Percentiles rank a stretch among this genome's conserved stretches.
Conservation (phyloP, 2,329 filamentous ascomycete genomes). For the Neonectria ditissima region DNA sequence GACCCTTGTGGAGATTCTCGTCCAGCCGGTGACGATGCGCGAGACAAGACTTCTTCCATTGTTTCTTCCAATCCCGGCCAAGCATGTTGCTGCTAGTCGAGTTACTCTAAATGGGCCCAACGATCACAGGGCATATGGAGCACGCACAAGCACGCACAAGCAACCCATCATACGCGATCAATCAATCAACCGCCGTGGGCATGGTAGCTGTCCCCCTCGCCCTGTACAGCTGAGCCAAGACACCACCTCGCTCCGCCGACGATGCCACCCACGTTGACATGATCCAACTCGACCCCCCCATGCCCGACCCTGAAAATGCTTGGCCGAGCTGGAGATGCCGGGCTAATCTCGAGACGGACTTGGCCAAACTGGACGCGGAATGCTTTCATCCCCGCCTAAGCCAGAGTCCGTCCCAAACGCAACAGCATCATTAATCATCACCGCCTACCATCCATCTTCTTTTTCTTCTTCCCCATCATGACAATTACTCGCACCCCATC, state of each 20-base stretch:
- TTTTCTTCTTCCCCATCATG: not conserved
- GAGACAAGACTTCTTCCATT: not conserved
- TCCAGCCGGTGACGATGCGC: constrained; percentile 22
- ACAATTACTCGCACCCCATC: constrained; percentile 31
- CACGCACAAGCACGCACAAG: not conserved
- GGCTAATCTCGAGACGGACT: not conserved
- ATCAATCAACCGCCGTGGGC: not conserved
- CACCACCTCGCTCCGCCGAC: not conserved
- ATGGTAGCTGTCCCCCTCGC: not conserved
- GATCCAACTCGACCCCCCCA: not conserved
- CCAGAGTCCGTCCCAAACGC: not conserved
- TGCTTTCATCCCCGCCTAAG: not conserved
- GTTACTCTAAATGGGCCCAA: constrained; percentile 1
- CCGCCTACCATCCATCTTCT: not conserved
- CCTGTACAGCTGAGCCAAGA: constrained; percentile 7
- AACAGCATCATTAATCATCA: constrained; percentile 11
- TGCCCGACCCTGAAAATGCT: too few relatives aligned
- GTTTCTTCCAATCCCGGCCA: not conserved
- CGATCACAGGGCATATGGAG: not conserved
- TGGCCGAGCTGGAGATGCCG: not conserved
- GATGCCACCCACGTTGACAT: not conserved
- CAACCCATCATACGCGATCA: not conserved
- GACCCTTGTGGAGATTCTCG: constrained; percentile 18
- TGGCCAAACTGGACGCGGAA: not conserved
- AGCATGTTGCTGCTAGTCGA: not conserved